These are phyloP conservation scores for Theileria annulata DNA, from an alignment of 169 alveolate genomes.

Conservation along the genomic window DNA sequence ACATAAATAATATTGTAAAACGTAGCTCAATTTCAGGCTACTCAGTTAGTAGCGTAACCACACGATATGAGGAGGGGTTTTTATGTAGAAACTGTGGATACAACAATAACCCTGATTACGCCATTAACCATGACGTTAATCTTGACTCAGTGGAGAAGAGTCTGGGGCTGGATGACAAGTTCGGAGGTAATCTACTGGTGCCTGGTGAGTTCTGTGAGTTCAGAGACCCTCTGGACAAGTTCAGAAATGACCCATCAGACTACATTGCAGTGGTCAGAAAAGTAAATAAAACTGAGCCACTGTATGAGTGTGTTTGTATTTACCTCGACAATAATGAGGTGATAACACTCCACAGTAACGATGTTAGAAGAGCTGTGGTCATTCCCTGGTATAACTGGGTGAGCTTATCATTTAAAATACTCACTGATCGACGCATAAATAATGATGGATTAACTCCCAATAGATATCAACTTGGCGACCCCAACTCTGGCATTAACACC, in stretches of 20 bases:
- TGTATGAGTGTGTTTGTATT: conserved; percentile 38
- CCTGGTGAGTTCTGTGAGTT: conserved; percentile 67
- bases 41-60: background rate
- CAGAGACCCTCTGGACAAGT: conserved; percentile 63
- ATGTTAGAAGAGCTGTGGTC: conserved; percentile 44
- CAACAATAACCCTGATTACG: background rate
- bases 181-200: conserved; percentile 44
- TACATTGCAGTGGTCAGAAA: conserved; percentile 46
- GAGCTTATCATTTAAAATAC: conserved; percentile 21
- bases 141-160: conserved; percentile 36
- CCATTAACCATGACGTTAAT: background rate
- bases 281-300: conserved; percentile 41
- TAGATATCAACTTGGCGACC: background rate
- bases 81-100: background rate
- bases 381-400: conserved; percentile 64
- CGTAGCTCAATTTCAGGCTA: background rate
- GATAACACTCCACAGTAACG: conserved; percentile 30
- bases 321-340: conserved; percentile 63
- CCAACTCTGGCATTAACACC: background rate
- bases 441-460: background rate
- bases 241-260: conserved; percentile 61
- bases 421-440: conserved; percentile 16
- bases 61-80: background rate
- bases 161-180: conserved; percentile 30
- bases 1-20: background rate